Base-by-base conservation (phyloP, 306 rosid genomes). In the Neltuma alba region DNA sequence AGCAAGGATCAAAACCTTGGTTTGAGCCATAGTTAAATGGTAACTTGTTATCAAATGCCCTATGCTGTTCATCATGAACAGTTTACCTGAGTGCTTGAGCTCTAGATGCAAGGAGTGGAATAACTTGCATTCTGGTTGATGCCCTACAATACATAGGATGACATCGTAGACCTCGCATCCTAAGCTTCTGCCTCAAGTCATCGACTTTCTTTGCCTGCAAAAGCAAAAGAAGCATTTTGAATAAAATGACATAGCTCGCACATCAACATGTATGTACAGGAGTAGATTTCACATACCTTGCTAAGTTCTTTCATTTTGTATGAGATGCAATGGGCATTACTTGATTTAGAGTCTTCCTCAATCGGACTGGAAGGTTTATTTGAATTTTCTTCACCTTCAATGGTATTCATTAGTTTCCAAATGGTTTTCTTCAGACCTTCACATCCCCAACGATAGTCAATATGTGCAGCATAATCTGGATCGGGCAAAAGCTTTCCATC, bases 41-140 rank as follows among this genome's bases (percentile, higher is more conserved):
- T 38, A 66, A 50, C 48, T 44, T 48, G 13, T 36, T 42, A 6
- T 23, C 40, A 13, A 77, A 54, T 76, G 21, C 45, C 23, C 11
- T 54, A 37, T 79, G 15, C 21, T 33, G 62, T 62, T 79, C 16
- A 23, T 40, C 34, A n/a, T 45, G 41, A n/a, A 45, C 61, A 48
- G 21, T 67, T 67, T 69, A 90, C 94, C 94, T 90, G 38, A 90
- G 92, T 31, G 94, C 92, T 74, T 90, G 94, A 3, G 92, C 92
- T 79, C 94, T 87, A 76, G 94, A 90, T 70, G 94, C 94, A 41
- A 88, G 92, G 28, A 88, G 85, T 37, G 94, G 94, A 78, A 90
- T 60, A 34, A 83, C 83, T 75, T 90, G 94, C 87, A 90, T 67
- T 83, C 92, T 80, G 2, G 94, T 86, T 25, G 87, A 83, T 62